Evolutionary conservation across 495 filamentous ascomycete species (phyloP).

Genomic region (Thozetella sp.): DNA sequence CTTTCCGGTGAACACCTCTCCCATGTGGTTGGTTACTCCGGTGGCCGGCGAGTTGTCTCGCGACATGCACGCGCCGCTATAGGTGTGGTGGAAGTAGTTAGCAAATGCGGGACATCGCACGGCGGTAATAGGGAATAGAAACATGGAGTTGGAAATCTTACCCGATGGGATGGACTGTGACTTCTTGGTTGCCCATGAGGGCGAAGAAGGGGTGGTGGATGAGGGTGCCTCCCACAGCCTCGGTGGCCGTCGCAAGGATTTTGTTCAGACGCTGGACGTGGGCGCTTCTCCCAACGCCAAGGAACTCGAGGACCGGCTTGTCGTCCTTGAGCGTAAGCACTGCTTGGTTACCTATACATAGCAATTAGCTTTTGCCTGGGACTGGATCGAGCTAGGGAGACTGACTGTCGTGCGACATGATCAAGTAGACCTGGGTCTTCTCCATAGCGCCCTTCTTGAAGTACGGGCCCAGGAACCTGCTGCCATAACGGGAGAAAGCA

Average conservation of each 20-base stretch:
- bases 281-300: constrained; percentile 54
- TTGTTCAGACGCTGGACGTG: constrained; percentile 55
- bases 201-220: constrained; percentile 58
- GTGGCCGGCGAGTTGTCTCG: constrained; percentile 54
- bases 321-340: constrained; percentile 60
- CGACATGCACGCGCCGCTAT: constrained; percentile 63
- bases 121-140: background rate
- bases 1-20: constrained; percentile 58
- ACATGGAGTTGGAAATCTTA: constrained; percentile 17
- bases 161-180: constrained; percentile 72
- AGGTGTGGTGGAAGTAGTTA: constrained; percentile 7
- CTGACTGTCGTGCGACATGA: constrained; percentile 70
- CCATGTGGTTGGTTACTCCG: constrained; percentile 66
- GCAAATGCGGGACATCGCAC: constrained; percentile 9
- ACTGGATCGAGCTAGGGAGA: background rate
- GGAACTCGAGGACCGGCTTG: constrained; percentile 59
- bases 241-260: constrained; percentile 52
- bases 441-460: constrained; percentile 53
- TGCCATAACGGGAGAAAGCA: constrained; percentile 48
- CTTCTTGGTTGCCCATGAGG: constrained; percentile 54
- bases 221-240: constrained; percentile 58
- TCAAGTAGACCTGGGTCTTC: constrained; percentile 66
- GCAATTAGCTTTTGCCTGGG: background rate
- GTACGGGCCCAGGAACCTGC: constrained; percentile 58
- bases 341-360: constrained; percentile 52